Conservation (phyloP, 2,329 filamentous ascomycete genomes). For the Xylariales sp. region DNA sequence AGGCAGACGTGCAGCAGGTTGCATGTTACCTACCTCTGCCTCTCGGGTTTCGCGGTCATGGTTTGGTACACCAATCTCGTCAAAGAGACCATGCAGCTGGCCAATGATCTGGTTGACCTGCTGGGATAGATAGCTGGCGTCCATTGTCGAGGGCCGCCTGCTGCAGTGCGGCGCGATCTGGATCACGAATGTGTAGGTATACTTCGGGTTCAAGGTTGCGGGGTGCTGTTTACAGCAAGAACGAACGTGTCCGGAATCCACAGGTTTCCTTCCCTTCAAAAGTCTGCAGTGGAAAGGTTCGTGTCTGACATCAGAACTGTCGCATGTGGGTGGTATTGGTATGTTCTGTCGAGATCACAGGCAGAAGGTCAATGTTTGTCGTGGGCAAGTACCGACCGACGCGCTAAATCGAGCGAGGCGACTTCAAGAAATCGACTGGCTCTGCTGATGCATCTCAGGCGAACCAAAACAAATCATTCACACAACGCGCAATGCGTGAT, state of each 20-base stretch:
- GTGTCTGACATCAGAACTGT: not conserved
- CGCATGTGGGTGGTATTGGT: not conserved
- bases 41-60: conserved; percentile 91
- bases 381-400: not conserved
- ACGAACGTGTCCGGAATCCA: not conserved
- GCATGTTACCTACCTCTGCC: conserved; percentile 64
- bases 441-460: conserved; percentile 1
- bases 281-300: not conserved
- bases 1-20: conserved; percentile 1
- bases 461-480: not conserved
- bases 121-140: conserved; percentile 87
- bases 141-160: conserved; percentile 54
- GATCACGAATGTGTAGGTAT: not conserved
- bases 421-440: not conserved
- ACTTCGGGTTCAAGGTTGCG: not conserved
- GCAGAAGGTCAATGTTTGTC: not conserved
- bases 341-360: not conserved
- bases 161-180: not conserved
- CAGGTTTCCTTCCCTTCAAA: not conserved
- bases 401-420: not conserved
- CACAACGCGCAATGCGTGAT: no score
- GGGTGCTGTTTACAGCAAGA: not conserved
- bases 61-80: conserved; percentile 91
- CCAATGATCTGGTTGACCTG: conserved; percentile 93
- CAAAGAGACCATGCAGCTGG: conserved; percentile 90